phyloP scores from a whole-genome alignment of 176 grass and related monocot genomes.

The Oryza nivara region DNA sequence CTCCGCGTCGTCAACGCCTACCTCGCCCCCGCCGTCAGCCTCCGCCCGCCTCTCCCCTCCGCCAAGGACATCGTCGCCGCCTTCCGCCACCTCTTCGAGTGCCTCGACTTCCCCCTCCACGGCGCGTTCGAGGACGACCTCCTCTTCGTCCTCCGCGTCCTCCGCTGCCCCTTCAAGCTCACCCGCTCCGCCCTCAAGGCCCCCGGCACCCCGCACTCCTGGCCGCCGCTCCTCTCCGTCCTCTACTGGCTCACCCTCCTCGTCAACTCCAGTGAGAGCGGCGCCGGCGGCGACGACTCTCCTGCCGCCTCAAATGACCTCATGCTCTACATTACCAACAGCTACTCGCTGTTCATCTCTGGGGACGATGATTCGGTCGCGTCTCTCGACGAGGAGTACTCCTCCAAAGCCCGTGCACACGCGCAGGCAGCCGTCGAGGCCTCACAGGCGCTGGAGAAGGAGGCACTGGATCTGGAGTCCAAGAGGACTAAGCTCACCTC shows the following conservation, averaged over 20 bases:
- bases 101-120: constrained; percentile 26
- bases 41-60: constrained; percentile 60
- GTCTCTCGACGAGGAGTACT: constrained; percentile 68
- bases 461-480: constrained; percentile 44
- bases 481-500: constrained; percentile 47
- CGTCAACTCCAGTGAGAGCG: constrained; percentile 17
- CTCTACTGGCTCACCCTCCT: constrained; percentile 81
- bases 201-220: constrained; percentile 78
- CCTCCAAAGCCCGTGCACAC: constrained; percentile 46
- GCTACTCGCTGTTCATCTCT: constrained; percentile 56
- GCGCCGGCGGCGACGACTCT: background rate
- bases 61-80: constrained; percentile 70
- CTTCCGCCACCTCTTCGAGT: constrained; percentile 51
- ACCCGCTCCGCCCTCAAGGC: constrained; percentile 73
- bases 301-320: constrained; percentile 44
- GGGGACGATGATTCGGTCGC: constrained; percentile 55
- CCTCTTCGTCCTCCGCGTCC: constrained; percentile 41
- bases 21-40: constrained; percentile 51
- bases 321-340: constrained; percentile 48
- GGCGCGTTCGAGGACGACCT: constrained; percentile 64
- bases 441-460: constrained; percentile 53
- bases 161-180: constrained; percentile 60
- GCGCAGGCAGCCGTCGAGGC: background rate
- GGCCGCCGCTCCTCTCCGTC: constrained; percentile 74
- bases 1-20: constrained; percentile 69